phyloP scores from a whole-genome alignment of 441 rosid species.

The Euphorbia celastroides region DNA sequence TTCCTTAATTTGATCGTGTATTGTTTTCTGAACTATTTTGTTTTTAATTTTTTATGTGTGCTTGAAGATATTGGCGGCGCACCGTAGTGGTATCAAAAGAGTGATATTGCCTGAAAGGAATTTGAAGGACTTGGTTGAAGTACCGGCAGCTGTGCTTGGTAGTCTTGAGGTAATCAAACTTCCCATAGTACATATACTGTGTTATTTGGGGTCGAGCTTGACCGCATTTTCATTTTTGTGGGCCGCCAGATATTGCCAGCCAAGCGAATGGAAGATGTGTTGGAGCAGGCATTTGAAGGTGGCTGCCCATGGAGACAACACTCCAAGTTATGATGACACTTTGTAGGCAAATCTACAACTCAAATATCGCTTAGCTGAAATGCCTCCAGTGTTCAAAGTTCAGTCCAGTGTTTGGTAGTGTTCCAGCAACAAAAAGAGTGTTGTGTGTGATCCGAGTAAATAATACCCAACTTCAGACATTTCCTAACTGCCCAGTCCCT shows the following conservation, averaged over 20 bases:
- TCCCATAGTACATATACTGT: no score
- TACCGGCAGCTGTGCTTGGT: constrained; percentile 74
- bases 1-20: no score
- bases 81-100: constrained; percentile 83
- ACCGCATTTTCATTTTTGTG: no score
- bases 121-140: constrained; percentile 89
- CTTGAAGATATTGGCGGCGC: constrained; percentile 90
- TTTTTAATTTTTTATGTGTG: no score
- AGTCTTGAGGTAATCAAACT: constrained; percentile 65
- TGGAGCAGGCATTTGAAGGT: constrained; percentile 91
- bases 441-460: no score
- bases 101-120: constrained; percentile 94
- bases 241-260: constrained; percentile 82
- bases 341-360: neutral
- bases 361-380: constrained; percentile 9
- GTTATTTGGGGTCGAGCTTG: no score
- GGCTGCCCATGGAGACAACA: constrained; percentile 88
- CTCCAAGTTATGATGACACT: constrained; percentile 58
- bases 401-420: no score
- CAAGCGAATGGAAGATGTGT: constrained; percentile 89
- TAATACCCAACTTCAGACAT: neutral
- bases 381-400: neutral
- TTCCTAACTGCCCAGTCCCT: neutral
- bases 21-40: no score
- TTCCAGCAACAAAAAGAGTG: no score